Percentiles rank a stretch among this genome's conserved stretches.
Conservation (phyloP, 352 stramenopile species). For the Phytophthora kernoviae region DNA sequence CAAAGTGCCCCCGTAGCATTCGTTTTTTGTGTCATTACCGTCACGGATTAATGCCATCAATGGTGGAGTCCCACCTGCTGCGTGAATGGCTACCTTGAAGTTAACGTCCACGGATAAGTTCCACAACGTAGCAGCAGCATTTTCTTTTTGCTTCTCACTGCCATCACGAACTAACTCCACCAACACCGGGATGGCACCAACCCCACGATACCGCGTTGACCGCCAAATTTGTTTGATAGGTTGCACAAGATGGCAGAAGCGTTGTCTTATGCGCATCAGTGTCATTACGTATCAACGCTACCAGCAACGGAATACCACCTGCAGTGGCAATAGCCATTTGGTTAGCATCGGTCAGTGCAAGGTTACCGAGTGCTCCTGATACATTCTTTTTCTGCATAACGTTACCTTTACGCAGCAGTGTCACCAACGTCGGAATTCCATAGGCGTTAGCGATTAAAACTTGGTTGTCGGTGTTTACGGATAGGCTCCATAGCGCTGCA, state of each 20-base stretch:
- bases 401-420: background rate
- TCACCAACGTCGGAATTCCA: conserved; percentile 6
- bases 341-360: background rate
- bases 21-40: conserved; percentile 16
- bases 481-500: conserved; percentile 17
- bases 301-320: background rate
- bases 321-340: background rate
- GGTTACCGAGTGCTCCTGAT: background rate
- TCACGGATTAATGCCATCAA: conserved; percentile 7
- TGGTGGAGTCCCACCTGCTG: conserved; percentile 1
- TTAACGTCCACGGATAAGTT: background rate
- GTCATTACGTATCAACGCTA: background rate
- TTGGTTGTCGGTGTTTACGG: conserved; percentile 6
- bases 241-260: background rate
- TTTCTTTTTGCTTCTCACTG: background rate
- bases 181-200: background rate
- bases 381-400: background rate
- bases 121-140: background rate
- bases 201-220: background rate
- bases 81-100: background rate
- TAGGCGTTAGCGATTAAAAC: conserved; percentile 3
- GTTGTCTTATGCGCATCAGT: conserved; percentile 5
- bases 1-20: conserved; percentile 10
- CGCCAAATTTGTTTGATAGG: background rate
- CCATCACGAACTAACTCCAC: background rate